Evolutionary conservation across 2,329 filamentous ascomycete genomes (phyloP).

Genomic region (Trichoderma sp.): DNA sequence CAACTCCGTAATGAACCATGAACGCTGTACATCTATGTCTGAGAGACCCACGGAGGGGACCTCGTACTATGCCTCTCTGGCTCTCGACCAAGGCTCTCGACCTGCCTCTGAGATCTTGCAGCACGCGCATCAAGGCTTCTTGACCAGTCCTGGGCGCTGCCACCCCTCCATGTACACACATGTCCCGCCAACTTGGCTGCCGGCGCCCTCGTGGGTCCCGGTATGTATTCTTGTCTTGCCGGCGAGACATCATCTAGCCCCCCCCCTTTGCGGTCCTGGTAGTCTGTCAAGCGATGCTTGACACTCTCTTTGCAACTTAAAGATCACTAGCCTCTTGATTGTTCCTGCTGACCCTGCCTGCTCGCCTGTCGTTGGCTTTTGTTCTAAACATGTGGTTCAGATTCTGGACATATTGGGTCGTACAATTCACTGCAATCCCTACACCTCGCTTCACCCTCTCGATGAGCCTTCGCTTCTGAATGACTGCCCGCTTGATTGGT

Average conservation of each 20-base stretch:
- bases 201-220: conserved; percentile 27
- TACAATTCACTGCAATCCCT: conserved; percentile 33
- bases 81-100: background rate
- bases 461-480: conserved; percentile 13
- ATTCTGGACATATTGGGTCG: conserved; percentile 36
- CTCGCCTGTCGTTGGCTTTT: conserved; percentile 34
- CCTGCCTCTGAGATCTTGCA: conserved; percentile 3
- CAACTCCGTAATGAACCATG: background rate
- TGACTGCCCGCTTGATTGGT: conserved; percentile 7
- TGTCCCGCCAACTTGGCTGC: conserved; percentile 36
- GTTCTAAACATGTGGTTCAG: conserved; percentile 37
- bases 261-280: conserved; percentile 17
- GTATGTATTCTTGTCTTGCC: conserved; percentile 22
- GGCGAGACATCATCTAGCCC: conserved; percentile 24
- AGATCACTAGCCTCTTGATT: conserved; percentile 13
- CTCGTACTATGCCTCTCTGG: background rate
- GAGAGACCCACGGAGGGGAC: background rate
- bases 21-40: background rate
- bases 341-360: conserved; percentile 17
- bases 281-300: conserved; percentile 18
- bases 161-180: conserved; percentile 1
- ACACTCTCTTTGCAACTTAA: conserved; percentile 12
- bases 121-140: background rate
- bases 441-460: conserved; percentile 27
- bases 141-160: background rate